Evolutionary conservation across 225 moss, liverwort and hornwort genomes (phyloP).

Genomic region (Antitrichia curtipendula): DNA sequence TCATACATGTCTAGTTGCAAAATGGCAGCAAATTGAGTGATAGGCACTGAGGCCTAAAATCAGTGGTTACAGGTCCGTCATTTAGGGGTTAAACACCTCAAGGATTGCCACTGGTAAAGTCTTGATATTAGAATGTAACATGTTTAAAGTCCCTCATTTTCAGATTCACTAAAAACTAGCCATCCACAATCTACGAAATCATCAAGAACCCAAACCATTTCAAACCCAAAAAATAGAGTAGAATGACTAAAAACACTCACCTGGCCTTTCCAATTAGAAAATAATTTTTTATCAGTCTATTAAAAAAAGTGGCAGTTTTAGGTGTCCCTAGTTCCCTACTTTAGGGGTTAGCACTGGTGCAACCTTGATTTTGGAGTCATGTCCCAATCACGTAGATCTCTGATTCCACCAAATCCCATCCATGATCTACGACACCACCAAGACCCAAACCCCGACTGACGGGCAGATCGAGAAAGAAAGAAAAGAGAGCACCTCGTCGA

Average conservation of each 20-base stretch:
- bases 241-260: not conserved
- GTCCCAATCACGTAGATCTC: not conserved
- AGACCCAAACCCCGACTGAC: too few species aligned
- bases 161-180: not conserved
- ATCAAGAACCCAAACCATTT: not conserved
- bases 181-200: not conserved
- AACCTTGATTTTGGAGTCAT: not conserved
- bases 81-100: too few species aligned
- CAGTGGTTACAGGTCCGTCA: too few species aligned
- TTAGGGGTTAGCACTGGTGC: too few species aligned
- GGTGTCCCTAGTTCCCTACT: not conserved
- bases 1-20: too few species aligned
- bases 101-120: not conserved
- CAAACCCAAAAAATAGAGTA: accelerated
- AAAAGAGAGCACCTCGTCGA: not conserved
- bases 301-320: not conserved
- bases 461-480: not conserved
- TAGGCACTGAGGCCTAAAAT: too few species aligned
- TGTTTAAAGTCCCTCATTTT: not conserved
- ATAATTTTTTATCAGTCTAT: not conserved
- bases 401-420: not conserved
- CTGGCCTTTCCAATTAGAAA: accelerated
- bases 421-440: not conserved
- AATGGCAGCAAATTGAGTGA: too few species aligned
- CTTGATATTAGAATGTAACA: not conserved